Percentiles rank a stretch among this genome's conserved stretches.
phyloP scores from a whole-genome alignment of 139 green algal species.

The Chlamydomonas incerta region DNA sequence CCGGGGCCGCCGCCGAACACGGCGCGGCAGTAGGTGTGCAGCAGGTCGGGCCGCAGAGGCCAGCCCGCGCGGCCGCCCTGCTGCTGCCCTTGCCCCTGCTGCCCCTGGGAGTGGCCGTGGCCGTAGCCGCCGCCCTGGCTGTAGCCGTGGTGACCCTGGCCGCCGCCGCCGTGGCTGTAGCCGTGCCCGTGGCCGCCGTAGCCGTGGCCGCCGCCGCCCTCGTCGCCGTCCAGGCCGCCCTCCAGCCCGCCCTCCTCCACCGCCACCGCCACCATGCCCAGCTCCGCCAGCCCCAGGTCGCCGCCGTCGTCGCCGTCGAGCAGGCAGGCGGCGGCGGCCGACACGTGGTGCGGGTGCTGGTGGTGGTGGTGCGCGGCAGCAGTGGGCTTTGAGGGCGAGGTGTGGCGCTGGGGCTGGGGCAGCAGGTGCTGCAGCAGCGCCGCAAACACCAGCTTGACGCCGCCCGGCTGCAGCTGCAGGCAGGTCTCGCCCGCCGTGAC shows the following conservation, averaged over 20 bases:
- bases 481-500: not conserved
- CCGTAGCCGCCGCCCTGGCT: not conserved
- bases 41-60: conserved; percentile 12
- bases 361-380: not conserved
- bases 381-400: no score
- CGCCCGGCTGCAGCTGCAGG: not conserved
- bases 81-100: not conserved
- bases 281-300: not conserved
- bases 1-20: not conserved
- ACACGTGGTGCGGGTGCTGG: not conserved
- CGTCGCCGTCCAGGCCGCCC: not conserved
- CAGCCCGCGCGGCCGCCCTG: not conserved
- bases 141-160: not conserved
- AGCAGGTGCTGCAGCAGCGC: not conserved
- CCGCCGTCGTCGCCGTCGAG: not conserved
- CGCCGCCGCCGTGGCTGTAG: not conserved
- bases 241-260: not conserved
- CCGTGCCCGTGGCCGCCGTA: not conserved
- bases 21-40: conserved; percentile 3
- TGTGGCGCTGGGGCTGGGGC: not conserved
- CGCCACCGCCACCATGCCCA: not conserved
- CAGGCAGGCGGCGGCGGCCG: no score
- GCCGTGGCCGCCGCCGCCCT: not conserved
- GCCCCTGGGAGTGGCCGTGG: not conserved
- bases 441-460: not conserved